phyloP scores from a whole-genome alignment of 2,329 filamentous ascomycete genomes.

The Ramularia endophylla region DNA sequence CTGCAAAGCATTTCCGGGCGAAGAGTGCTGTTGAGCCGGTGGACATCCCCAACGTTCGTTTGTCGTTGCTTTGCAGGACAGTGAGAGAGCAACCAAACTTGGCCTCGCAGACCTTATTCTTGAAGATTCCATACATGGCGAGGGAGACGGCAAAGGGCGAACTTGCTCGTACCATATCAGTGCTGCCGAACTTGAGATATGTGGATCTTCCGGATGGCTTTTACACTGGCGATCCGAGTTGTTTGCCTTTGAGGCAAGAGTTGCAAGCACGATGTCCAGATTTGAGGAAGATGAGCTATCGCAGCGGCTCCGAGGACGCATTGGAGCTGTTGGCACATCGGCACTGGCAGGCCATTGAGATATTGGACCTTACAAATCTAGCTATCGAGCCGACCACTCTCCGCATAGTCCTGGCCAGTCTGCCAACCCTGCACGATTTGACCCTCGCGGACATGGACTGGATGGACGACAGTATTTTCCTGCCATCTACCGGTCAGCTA shows the following conservation, averaged over 20 bases:
- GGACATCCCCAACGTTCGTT: slow-evolving; percentile 68
- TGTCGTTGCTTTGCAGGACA: slow-evolving; percentile 74
- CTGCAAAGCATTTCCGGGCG: slow-evolving; percentile 45
- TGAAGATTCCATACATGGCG: slow-evolving; percentile 94
- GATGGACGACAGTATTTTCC: slow-evolving; percentile 73
- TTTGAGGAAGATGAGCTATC: slow-evolving; percentile 84
- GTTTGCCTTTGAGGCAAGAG: slow-evolving; percentile 71
- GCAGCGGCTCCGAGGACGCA: slow-evolving; percentile 68
- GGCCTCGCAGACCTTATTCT: slow-evolving; percentile 64
- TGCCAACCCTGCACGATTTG: slow-evolving; percentile 64
- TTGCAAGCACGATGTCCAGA: slow-evolving; percentile 77
- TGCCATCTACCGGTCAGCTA: slow-evolving; percentile 53
- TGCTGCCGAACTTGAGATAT: slow-evolving; percentile 77
- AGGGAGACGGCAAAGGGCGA: slow-evolving; percentile 80
- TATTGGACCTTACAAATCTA: slow-evolving; percentile 63
- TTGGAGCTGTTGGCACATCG: slow-evolving; percentile 63
- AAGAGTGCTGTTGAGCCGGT: slow-evolving; percentile 67
- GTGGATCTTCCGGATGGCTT: slow-evolving; percentile 87
- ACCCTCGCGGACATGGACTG: slow-evolving; percentile 64
- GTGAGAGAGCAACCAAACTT: slow-evolving; percentile 70
- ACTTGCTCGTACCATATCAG: slow-evolving; percentile 77
- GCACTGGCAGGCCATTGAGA: slow-evolving; percentile 65
- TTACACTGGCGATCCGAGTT: slow-evolving; percentile 72
- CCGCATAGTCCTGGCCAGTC: slow-evolving; percentile 62
- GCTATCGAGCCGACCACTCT: slow-evolving; percentile 65